These are phyloP conservation scores for Wallacemonas sp. DNA, from an alignment of 208 protist species.

Conservation along the genomic window DNA sequence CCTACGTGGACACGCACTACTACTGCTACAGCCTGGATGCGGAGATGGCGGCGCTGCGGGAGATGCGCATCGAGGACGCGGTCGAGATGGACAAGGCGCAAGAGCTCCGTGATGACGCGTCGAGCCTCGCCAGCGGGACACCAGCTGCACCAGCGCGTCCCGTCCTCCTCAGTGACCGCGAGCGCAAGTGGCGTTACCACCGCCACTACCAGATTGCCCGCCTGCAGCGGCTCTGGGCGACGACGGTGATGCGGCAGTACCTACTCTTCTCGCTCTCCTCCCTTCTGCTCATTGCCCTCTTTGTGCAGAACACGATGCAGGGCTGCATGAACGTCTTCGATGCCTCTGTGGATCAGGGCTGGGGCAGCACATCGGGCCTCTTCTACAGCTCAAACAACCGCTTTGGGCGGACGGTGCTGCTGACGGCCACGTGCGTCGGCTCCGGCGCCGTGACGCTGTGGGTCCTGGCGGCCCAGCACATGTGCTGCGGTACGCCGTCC, in stretches of 20 bases:
- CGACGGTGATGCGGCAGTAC: slow-evolving; percentile 44
- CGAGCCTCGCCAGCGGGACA: too few species aligned
- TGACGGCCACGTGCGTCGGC: slow-evolving; percentile 22
- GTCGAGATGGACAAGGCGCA: background rate
- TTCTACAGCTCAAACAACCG: slow-evolving; percentile 35
- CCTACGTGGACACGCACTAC: slow-evolving; percentile 36
- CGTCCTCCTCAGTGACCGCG: background rate
- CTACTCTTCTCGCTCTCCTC: slow-evolving; percentile 37
- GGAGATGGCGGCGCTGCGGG: slow-evolving; percentile 32
- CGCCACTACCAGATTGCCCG: slow-evolving; percentile 30
- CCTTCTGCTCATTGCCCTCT: slow-evolving; percentile 22
- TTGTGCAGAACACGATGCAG: slow-evolving; percentile 32
- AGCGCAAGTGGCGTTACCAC: slow-evolving; percentile 12
- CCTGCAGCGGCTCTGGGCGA: slow-evolving; percentile 45
- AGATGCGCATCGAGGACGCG: slow-evolving; percentile 19
- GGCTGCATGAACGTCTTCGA: slow-evolving; percentile 35
- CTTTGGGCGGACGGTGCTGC: slow-evolving; percentile 27
- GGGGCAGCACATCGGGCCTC: background rate
- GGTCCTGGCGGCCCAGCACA: background rate
- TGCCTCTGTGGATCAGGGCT: slow-evolving; percentile 21
- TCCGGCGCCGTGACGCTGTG: slow-evolving; percentile 11
- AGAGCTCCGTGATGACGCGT: slow-evolving; percentile 7
- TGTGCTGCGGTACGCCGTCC: slow-evolving; percentile 4
- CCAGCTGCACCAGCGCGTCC: background rate
- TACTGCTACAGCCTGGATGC: slow-evolving; percentile 39